Conservation (phyloP, 192 early-diverging fungal species). For the Obelidium mucronatum region DNA sequence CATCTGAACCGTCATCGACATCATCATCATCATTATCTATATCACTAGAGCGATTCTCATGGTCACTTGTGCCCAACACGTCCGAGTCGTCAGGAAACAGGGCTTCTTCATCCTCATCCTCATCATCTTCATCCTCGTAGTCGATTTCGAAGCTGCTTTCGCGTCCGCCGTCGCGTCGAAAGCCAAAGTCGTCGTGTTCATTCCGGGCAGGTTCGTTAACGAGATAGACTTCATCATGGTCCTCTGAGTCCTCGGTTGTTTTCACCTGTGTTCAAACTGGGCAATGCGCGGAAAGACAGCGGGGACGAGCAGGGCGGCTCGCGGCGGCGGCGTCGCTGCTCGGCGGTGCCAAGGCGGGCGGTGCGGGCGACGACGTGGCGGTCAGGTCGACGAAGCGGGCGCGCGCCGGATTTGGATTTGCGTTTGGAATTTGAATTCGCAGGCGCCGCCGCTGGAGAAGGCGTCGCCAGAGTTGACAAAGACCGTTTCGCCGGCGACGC, state of each 20-base stretch:
- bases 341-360: neutral
- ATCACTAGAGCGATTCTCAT: no score
- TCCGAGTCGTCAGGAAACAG: no score
- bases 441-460: neutral
- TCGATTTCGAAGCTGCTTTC: neutral
- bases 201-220: neutral
- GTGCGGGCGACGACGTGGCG: neutral
- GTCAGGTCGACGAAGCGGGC: slow-evolving; percentile 2
- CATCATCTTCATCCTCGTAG: neutral
- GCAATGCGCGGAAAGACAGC: neutral
- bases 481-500: neutral
- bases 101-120: no score
- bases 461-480: neutral
- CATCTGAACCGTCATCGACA: no score
- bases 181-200: neutral
- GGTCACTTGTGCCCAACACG: no score
- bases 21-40: no score
- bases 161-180: neutral
- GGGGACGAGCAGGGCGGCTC: neutral
- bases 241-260: neutral
- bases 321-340: neutral
- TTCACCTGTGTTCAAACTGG: neutral
- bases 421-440: neutral
- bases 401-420: neutral
- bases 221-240: neutral